Percentiles rank a stretch among this genome's conserved stretches.
Evolutionary conservation across 2,329 filamentous ascomycete species (phyloP).

Genomic region (Alternaria novae-zelandiae): DNA sequence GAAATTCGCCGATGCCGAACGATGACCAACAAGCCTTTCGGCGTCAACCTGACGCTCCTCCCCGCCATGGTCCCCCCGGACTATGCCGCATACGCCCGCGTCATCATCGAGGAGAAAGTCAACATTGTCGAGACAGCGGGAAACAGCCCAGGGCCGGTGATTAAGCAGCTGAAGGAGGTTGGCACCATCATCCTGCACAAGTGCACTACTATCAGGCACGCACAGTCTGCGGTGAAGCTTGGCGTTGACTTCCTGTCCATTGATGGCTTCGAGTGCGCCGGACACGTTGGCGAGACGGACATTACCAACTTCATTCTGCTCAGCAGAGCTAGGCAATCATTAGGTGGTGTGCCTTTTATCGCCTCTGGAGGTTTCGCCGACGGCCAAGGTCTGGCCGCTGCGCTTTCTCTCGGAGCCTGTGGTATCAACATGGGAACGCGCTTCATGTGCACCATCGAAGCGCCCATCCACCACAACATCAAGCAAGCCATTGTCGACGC

Average conservation of each 20-base stretch:
- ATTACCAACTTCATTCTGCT: constrained; percentile 92
- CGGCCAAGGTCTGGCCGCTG: constrained; percentile 89
- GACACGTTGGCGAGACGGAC: constrained; percentile 84
- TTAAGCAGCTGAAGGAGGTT: constrained; percentile 82
- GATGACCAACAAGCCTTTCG: constrained; percentile 83
- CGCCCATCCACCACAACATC: constrained; percentile 90
- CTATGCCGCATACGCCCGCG: constrained; percentile 89
- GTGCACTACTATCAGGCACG: constrained; percentile 95
- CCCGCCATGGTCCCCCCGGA: constrained; percentile 88
- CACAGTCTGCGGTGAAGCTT: constrained; percentile 87
- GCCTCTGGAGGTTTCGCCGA: constrained; percentile 96
- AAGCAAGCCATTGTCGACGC: constrained; percentile 91
- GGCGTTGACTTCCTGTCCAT: constrained; percentile 97
- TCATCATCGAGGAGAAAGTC: constrained; percentile 91
- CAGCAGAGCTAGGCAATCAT: constrained; percentile 79
- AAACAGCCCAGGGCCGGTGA: constrained; percentile 89
- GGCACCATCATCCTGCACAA: constrained; percentile 88
- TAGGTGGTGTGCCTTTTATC: constrained; percentile 83
- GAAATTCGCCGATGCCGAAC: constrained; percentile 88
- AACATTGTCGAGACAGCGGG: constrained; percentile 91
- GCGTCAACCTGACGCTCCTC: constrained; percentile 92
- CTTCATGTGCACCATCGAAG: constrained; percentile 95
- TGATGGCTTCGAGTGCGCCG: constrained; percentile 97
- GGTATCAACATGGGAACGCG: constrained; percentile 99
- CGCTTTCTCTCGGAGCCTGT: constrained; percentile 85